These are phyloP conservation scores for Protomyces gravidus DNA, from an alignment of 1,139 yeast species.

Conservation along the genomic window DNA sequence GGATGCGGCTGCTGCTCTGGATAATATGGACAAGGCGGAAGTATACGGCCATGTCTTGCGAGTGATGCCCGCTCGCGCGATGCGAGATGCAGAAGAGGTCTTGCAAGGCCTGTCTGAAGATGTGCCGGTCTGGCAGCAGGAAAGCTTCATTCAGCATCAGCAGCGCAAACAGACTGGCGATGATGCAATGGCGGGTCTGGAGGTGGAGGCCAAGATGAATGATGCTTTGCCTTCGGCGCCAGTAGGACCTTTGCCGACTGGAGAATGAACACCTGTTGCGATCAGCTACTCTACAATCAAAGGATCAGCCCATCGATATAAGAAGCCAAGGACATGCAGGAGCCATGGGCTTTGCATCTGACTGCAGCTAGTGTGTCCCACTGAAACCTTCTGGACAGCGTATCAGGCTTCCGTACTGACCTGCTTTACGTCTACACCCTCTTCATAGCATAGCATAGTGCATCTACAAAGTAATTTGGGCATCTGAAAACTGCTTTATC, in stretches of 20 bases:
- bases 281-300: too few species aligned
- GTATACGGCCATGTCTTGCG: conserved; percentile 38
- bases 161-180: conserved; percentile 10
- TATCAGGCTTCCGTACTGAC: too few species aligned
- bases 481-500: too few species aligned
- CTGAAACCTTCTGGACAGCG: too few species aligned
- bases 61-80: conserved; percentile 36
- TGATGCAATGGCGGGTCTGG: conserved; percentile 21
- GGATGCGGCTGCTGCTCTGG: conserved; percentile 43
- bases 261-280: not conserved
- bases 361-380: too few species aligned
- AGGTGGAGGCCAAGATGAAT: not conserved
- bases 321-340: too few species aligned
- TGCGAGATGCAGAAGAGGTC: conserved; percentile 28
- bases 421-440: too few species aligned
- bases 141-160: conserved; percentile 33
- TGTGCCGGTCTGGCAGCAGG: conserved; percentile 34
- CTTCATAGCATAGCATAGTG: too few species aligned
- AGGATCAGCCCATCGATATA: too few species aligned
- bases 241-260: not conserved
- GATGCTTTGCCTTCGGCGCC: not conserved
- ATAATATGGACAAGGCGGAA: conserved; percentile 41
- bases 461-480: too few species aligned
- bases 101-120: conserved; percentile 27
- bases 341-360: too few species aligned